A percentile compares a stretch with the other conserved stretches of the same genome.
These are phyloP conservation scores for Glycine soja DNA, from an alignment of 306 rosid genomes.

Conservation along the genomic window DNA sequence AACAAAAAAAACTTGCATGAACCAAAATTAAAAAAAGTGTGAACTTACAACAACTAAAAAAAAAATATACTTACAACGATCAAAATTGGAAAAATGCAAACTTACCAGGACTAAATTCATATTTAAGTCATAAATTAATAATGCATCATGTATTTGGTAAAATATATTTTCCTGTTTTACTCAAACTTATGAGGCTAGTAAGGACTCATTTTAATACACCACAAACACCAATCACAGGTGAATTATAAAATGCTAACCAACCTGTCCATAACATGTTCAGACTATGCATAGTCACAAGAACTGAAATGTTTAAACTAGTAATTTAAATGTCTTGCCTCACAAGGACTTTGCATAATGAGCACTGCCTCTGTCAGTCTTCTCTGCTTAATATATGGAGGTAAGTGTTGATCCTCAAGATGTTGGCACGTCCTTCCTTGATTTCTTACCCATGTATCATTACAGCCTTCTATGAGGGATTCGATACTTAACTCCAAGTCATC, in stretches of 20 bases:
- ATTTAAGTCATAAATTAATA: neutral
- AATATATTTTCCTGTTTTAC: conserved; percentile 6
- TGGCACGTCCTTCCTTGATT: conserved; percentile 47
- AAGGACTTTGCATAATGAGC: conserved; percentile 56
- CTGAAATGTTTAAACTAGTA: conserved; percentile 28
- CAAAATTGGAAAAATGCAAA: too few relatives aligned
- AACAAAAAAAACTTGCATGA: too few relatives aligned
- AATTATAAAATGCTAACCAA: neutral
- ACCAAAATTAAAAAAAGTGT: too few relatives aligned
- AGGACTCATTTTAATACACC: conserved; percentile 22
- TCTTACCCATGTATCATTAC: conserved; percentile 58
- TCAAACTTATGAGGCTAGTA: neutral
- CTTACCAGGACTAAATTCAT: too few relatives aligned
- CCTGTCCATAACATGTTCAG: conserved; percentile 7
- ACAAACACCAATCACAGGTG: conserved; percentile 10
- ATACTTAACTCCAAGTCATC: conserved; percentile 61
- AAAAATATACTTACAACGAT: too few relatives aligned
- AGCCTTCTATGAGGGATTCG: conserved; percentile 72
- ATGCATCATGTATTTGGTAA: neutral
- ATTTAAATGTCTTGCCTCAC: conserved; percentile 63
- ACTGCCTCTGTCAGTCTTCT: conserved; percentile 69
- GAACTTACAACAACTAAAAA: too few relatives aligned
- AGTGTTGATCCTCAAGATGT: conserved; percentile 50
- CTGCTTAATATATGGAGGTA: conserved; percentile 51
- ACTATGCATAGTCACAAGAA: conserved; percentile 17